Base-by-base conservation (phyloP, 1,284 basidiomycete species). In the Taiwanofungus camphoratus region DNA sequence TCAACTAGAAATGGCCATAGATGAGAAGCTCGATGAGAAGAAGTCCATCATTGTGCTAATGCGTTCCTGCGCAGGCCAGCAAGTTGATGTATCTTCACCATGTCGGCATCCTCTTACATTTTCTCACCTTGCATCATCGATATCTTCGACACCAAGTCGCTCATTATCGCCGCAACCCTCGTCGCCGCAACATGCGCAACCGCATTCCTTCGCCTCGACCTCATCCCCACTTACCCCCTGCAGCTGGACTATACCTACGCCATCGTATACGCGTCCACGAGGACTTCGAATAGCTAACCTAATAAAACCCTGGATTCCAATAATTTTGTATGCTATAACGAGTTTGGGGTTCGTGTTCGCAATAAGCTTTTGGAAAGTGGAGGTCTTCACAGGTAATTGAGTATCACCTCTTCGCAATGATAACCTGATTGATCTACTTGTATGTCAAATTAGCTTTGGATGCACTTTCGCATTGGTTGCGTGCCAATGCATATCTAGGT, bases 321-420 rank as follows among this genome's bases (percentile, higher is more conserved):
- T 89, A 52, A 70, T 87, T 48, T 57, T 80, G 39, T 89, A 88
- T 61, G 75, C 68, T 27, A 63, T 79, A 13, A 85, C 84, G 39
- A 86, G 68, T 52, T 68, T 87, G 36, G 77, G 71, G 15, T 86
- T 89, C 53, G 58, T 87, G 31, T 64, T 81, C 41, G 84, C 82
- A 22, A 77, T 89, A 55, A 77, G 78, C 26, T 77, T 87, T 54
- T 88, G 82, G 73, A 82, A 78, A 64, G 70, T 71, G 21, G 73
- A 87, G 56, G 71, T 89, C 36, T 88, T 89, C 60, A 65, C 72
- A 56, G 73, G 86, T 86, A 54, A 57, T 81, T 38, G 11, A 27
- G 13, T 13, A 8, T 13, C 7, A 27, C 13, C 26, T 16, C 8
- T 33, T 33, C 15, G 7, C 8, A 33, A 27, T 27, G 26, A n/a